Base-by-base conservation (phyloP, 192 early-diverging fungal genomes). In the Spinellus fusiger region DNA sequence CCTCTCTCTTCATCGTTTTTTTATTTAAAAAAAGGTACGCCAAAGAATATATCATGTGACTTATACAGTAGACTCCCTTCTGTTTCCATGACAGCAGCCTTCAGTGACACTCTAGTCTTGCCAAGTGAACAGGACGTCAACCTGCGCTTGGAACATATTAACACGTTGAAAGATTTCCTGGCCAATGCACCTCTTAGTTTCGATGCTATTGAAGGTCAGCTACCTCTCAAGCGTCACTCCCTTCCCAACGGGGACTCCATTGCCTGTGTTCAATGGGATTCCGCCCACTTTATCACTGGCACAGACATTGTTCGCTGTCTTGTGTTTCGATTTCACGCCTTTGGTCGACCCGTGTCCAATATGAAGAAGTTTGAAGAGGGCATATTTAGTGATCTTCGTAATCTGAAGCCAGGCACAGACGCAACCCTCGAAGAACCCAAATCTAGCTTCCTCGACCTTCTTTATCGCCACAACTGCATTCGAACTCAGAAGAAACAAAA, bases 401-500 rank as follows among this genome's bases (percentile, higher is more conserved):
- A 95, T 65, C 77, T 98, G 40, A 97, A 97, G 77, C 93, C 95
- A 9, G 94, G 93, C 25, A 79, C 85, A 13, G 92, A 95, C 68
- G 93, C 94, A 10, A 85, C 86, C 4, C 80, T 97, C 15, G 96
- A 97, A 77, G 89, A 93, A 55, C 92, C 94, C 16, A 84, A 95
- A 40, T 93, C 90, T 5, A 89, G 89, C 38, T 95, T 97, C 65
- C 77, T 98, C 28, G 93, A 95, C 69, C 86, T 96, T 54, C 78
- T 98, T 44, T 92, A 93, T 80, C 93, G 91, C 70, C 84, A 94
- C 79, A 86, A 92, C 54, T 97, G 94, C 72, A 93, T 98, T 57
- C 87, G 96, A 35, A 96, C 94, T 2, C 96, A 97, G 72, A 98
- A 97, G 82, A 97, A 97, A 78, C 96, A 98, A 80, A 97, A 97